phyloP scores from a whole-genome alignment of 306 rosid species.

The Begonia masoniana region DNA sequence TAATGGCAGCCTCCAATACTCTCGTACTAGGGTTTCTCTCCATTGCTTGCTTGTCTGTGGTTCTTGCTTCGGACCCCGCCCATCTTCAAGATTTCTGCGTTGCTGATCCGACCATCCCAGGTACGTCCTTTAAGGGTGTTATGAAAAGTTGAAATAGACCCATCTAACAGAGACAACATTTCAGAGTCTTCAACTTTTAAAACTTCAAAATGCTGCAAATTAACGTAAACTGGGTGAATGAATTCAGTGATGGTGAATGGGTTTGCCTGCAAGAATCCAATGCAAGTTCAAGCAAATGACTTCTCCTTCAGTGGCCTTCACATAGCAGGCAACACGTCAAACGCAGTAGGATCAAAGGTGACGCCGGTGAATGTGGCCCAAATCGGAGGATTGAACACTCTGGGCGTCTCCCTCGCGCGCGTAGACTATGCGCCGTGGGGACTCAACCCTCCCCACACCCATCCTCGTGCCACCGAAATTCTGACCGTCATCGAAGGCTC shows the following conservation, averaged over 20 bases:
- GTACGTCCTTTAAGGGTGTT: background rate
- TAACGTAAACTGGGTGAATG: background rate
- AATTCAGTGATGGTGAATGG: constrained; percentile 21
- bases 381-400: constrained; percentile 26
- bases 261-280: constrained; percentile 19
- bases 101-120: constrained; percentile 13
- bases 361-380: constrained; percentile 14
- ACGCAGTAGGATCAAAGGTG: constrained; percentile 13
- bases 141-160: background rate
- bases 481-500: constrained; percentile 23
- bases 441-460: constrained; percentile 31
- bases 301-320: constrained; percentile 18
- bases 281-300: constrained; percentile 6
- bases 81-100: constrained; percentile 42
- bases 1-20: constrained; percentile 12
- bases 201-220: background rate
- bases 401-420: constrained; percentile 22
- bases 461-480: constrained; percentile 29
- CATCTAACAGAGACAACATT: background rate
- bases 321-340: constrained; percentile 15
- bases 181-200: background rate
- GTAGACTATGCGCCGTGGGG: constrained; percentile 21
- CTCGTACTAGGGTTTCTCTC: constrained; percentile 2
- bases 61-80: constrained; percentile 11
- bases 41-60: constrained; percentile 2